These are phyloP conservation scores for Candida montana DNA, from an alignment of 805 yeast species.

Conservation along the genomic window DNA sequence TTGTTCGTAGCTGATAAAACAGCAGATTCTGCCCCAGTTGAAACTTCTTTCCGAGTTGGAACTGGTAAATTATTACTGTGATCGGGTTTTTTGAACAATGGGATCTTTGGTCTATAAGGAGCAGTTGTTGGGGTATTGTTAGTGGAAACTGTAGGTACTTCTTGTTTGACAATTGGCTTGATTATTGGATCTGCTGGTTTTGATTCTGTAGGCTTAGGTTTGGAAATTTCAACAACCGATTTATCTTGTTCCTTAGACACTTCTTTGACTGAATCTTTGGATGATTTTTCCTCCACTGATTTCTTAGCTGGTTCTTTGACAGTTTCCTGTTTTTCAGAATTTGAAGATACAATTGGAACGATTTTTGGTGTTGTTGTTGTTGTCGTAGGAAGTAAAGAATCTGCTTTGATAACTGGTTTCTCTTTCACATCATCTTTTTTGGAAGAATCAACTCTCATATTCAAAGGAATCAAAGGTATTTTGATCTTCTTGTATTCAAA, in stretches of 20 bases:
- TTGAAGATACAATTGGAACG: not conserved
- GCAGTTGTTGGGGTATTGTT: not conserved
- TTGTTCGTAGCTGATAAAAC: constrained; percentile 7
- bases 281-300: not conserved
- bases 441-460: constrained; percentile 5
- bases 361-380: too few species aligned
- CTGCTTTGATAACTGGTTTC: not conserved
- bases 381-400: too few species aligned
- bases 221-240: too few species aligned
- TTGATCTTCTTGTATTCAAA: constrained; percentile 23
- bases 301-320: not conserved
- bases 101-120: constrained; percentile 6
- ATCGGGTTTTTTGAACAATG: constrained; percentile 11
- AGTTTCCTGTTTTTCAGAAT: constrained; percentile 1
- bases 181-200: not conserved
- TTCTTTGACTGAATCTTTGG: not conserved
- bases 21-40: not conserved
- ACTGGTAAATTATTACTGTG: not conserved
- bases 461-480: constrained; percentile 22
- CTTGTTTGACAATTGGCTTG: too few species aligned
- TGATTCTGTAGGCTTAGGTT: not conserved
- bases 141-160: not conserved
- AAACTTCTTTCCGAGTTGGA: not conserved
- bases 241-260: too few species aligned
- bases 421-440: not conserved